Evolutionary conservation across 2,329 filamentous ascomycete genomes (phyloP).

Genomic region (Didymella sp.): DNA sequence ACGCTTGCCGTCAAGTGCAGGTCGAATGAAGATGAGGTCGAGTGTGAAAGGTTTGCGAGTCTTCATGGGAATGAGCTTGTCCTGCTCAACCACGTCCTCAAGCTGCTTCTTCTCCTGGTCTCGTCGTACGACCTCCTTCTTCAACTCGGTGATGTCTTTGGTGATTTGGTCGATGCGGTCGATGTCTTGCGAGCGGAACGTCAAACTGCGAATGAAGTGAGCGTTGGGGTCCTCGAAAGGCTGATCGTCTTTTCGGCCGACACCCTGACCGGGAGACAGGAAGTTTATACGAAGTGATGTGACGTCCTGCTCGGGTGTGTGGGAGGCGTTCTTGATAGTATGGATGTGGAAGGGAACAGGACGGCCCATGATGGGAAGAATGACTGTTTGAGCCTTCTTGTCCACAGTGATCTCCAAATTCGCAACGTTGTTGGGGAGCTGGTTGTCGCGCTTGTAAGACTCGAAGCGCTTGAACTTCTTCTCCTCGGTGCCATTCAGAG

Average conservation of each 20-base stretch:
- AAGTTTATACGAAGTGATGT: conserved; percentile 97
- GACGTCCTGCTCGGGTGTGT: conserved; percentile 94
- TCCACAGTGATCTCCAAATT: conserved; percentile 92
- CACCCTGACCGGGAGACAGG: conserved; percentile 93
- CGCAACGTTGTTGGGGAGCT: conserved; percentile 81
- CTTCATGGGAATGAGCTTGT: conserved; percentile 93
- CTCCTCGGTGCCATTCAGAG: conserved; percentile 86
- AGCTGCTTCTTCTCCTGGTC: conserved; percentile 99
- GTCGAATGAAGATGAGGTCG: conserved; percentile 94
- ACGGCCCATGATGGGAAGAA: conserved; percentile 95
- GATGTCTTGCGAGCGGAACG: conserved; percentile 89
- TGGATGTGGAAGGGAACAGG: conserved; percentile 97
- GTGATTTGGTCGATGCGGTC: conserved; percentile 89
- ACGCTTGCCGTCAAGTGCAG: conserved; percentile 94
- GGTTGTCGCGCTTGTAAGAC: conserved; percentile 97
- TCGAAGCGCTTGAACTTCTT: conserved; percentile 99
- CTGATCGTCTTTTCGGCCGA: conserved; percentile 95
- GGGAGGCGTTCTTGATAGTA: conserved; percentile 99
- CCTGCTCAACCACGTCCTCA: conserved; percentile 98
- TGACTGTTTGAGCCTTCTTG: conserved; percentile 84
- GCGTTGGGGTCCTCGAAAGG: conserved; percentile 96
- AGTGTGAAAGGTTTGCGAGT: conserved; percentile 90
- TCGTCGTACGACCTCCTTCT: conserved; percentile 87
- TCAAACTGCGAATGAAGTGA: conserved; percentile 94
- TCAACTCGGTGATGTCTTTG: conserved; percentile 92